Evolutionary conservation across 2,329 filamentous ascomycete genomes (phyloP).

Genomic region (Xylariaceae sp.): DNA sequence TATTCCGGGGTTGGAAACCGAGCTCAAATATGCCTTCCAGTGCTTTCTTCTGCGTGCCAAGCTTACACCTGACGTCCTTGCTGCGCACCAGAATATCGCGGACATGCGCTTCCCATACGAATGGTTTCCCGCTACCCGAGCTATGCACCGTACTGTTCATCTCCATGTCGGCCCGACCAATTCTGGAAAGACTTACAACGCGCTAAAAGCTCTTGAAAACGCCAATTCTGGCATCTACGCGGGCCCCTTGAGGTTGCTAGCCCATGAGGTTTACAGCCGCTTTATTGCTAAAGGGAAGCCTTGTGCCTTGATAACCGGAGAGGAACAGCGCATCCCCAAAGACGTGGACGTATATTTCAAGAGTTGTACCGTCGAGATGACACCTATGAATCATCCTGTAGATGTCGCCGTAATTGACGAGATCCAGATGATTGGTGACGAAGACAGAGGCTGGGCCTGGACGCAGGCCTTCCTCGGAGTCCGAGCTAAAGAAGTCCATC

Average conservation of each 20-base stretch:
- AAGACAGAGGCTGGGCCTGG: slow-evolving; percentile 87
- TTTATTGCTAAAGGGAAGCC: slow-evolving; percentile 71
- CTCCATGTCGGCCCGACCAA: slow-evolving; percentile 96
- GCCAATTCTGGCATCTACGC: slow-evolving; percentile 79
- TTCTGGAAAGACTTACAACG: slow-evolving; percentile 96
- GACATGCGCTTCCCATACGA: slow-evolving; percentile 86
- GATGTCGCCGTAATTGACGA: slow-evolving; percentile 97
- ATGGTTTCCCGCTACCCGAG: slow-evolving; percentile 83
- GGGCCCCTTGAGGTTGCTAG: slow-evolving; percentile 80
- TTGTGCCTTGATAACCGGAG: slow-evolving; percentile 83
- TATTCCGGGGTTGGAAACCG: slow-evolving; percentile 46
- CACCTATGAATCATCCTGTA: slow-evolving; percentile 50
- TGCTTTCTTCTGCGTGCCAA: slow-evolving; percentile 56
- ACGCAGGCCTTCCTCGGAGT: slow-evolving; percentile 85
- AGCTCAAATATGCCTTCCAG: slow-evolving; percentile 66
- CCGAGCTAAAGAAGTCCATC: slow-evolving; percentile 81
- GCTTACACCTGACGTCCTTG: slow-evolving; percentile 53
- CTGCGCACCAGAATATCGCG: slow-evolving; percentile 62
- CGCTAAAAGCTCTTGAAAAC: slow-evolving; percentile 76
- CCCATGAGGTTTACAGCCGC: slow-evolving; percentile 91
- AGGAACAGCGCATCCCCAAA: slow-evolving; percentile 72
- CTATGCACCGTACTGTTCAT: slow-evolving; percentile 77
- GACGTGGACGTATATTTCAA: slow-evolving; percentile 56
- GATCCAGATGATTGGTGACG: slow-evolving; percentile 91
- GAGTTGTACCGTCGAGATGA: slow-evolving; percentile 94